Evolutionary conservation across 345 rosid species (phyloP), one percentile per base, ranked within the genome.

Genomic region (Camelina hispida): DNA sequence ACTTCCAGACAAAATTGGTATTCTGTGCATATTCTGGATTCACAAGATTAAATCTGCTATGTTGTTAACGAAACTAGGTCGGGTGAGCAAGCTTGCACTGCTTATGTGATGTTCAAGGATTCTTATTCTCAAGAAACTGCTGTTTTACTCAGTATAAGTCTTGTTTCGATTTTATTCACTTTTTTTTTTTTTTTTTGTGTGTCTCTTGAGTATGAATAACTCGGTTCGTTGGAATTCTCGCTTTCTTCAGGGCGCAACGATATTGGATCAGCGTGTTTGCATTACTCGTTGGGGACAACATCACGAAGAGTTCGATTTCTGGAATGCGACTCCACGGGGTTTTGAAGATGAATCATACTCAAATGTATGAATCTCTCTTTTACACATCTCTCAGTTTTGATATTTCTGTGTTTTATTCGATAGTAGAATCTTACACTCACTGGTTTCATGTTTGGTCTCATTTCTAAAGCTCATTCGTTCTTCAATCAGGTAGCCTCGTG

Each of bases 71-170:
- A 69, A 62, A 34, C 6, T 9, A 77, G 81, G 68, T 77, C 72
- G 12, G 81, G 81, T 50, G n/a, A n/a, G n/a, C n/a, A n/a, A n/a
- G n/a, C n/a, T n/a, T n/a, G n/a, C n/a, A n/a, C n/a, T n/a, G 81
- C 84, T 15, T 92, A 86, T 63, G 96, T 89, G 71, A 92, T 91
- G 12, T 92, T 92, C 87, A 87, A 68, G 58, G 86, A 92, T 73
- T 84, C 97, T 23, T 88, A 87, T 80, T 83, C 94, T 68, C 92
- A 82, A 64, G 97, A 90, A 74, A 92, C 96, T 42, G 96, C 94
- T 47, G 85, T 87, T 76, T 78, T 92, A 67, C 91, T 92, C 48
- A 89, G 89, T 70, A 96, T 88, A 48, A 84, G 93, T 79, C 12
- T 54, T 25, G 11, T 60, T 51, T 60, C 0, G 63, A 43, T 66